phyloP scores from a whole-genome alignment of 2,329 filamentous ascomycete species.

The Penicillium sp. region DNA sequence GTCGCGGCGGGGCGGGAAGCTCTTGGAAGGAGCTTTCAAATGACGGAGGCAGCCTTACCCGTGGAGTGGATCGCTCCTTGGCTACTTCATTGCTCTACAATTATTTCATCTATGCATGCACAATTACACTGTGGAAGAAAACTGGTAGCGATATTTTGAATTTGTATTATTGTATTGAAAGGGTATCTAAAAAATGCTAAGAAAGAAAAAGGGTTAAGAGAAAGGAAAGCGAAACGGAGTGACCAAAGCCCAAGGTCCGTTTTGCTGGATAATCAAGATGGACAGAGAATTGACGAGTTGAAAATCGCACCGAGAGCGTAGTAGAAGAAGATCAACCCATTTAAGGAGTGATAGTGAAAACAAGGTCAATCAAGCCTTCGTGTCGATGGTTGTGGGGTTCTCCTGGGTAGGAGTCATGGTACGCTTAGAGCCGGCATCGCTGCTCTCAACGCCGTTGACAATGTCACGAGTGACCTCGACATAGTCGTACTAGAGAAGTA shows the following conservation, averaged over 20 bases:
- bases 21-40: conserved; percentile 8
- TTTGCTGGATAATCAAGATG: not conserved
- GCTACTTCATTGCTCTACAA: not conserved
- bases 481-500: conserved; percentile 70
- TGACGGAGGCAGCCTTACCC: not conserved
- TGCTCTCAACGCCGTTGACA: conserved; percentile 46
- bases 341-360: conserved; percentile 6
- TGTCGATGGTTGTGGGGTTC: conserved; percentile 25
- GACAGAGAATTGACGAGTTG: not conserved
- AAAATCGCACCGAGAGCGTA: not conserved
- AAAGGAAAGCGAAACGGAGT: not conserved
- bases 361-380: conserved; percentile 30
- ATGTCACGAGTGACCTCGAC: conserved; percentile 80
- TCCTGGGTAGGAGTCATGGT: conserved; percentile 33
- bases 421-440: conserved; percentile 36
- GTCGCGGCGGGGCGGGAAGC: conserved; percentile 15
- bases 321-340: conserved; percentile 13
- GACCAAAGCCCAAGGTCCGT: not conserved
- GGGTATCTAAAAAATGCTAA: conserved; percentile 21
- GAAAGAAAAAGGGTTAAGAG: not conserved
- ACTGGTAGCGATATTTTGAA: not conserved
- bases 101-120: not conserved
- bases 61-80: conserved; percentile 9
- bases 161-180: conserved; percentile 6
- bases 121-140: not conserved